Base-by-base conservation (phyloP, 306 rosid species). In the Cucurbita moschata region DNA sequence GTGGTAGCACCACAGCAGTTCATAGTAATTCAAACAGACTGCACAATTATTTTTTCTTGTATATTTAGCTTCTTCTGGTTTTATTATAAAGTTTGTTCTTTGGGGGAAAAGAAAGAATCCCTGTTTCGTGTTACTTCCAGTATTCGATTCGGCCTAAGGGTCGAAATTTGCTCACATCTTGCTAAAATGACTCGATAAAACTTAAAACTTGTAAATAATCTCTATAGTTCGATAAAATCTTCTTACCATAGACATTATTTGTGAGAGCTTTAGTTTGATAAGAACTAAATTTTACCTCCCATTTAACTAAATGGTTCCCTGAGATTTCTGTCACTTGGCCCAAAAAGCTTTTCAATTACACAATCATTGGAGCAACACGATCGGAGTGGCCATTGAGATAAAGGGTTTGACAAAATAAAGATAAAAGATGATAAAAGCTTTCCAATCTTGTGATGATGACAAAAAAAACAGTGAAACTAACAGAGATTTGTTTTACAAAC, bases 341-440 rank as follows among this genome's bases (percentile, higher is more conserved):
- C 51, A 39, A 40, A 39, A 44, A 19, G 52, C n/a, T 43, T 44
- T 44, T 66, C 54, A 66, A 43, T 44, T 6, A 66, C 39, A 44
- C 72, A 66, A 19, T 66, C 55, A 66, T 66, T 43, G 72, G n/a
- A 66, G 72, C 54, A 66, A 66, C 72, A 64, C 50, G 42, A n/a
- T 40, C 70, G 42, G 70, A 64, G 40, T 63, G 30, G 70, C 8
- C 50, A 63, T 38, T 62, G 71, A 39, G 71, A 42, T 15, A 65
- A 40, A 65, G 30, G 52, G 23, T 38, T 30, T 8, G 51, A 38
- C 23, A 46, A 61, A 7, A 46, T n/a, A 19, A 43, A 43, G 52
- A n/a, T 42, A 10, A 43, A 65, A 64, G 4, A 63, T 61, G 70
- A 63, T 26, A 26, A 44, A 63, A 44, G 5, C 50, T 66, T 18